These are phyloP conservation scores for Lomentospora prolificans DNA, from an alignment of 2,329 filamentous ascomycete species.

Conservation along the genomic window DNA sequence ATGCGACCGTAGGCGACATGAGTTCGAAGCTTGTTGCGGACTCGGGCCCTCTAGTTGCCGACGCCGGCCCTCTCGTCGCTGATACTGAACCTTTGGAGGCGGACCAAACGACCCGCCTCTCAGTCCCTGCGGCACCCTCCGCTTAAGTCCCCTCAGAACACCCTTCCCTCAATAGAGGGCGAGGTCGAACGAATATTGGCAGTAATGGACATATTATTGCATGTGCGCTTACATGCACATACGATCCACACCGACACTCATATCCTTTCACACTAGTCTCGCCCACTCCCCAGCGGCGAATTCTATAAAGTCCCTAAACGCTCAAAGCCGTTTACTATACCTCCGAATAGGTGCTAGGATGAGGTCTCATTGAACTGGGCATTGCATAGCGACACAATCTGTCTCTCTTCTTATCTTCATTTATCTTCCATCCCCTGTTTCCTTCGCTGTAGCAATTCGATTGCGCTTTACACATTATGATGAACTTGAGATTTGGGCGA, in stretches of 20 bases:
- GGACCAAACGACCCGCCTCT: background rate
- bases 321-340: no score
- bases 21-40: slow-evolving; percentile 2
- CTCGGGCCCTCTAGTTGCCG: background rate
- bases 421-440: background rate
- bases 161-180: no score
- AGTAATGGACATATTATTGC: no score
- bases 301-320: no score
- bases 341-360: background rate
- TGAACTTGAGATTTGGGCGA: background rate
- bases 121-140: background rate
- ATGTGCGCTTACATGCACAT: background rate
- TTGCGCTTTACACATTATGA: background rate
- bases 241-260: background rate
- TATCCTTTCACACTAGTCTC: background rate
- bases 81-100: no score
- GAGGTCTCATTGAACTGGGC: background rate
- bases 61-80: background rate
- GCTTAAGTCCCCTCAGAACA: no score
- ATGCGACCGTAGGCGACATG: slow-evolving; percentile 4
- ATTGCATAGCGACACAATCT: slow-evolving; percentile 2
- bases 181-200: no score
- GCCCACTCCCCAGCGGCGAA: no score
- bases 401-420: background rate
- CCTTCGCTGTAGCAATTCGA: background rate